These are phyloP conservation scores for Piromyces finnis DNA, from an alignment of 192 early-diverging fungal species.

Conservation along the genomic window DNA sequence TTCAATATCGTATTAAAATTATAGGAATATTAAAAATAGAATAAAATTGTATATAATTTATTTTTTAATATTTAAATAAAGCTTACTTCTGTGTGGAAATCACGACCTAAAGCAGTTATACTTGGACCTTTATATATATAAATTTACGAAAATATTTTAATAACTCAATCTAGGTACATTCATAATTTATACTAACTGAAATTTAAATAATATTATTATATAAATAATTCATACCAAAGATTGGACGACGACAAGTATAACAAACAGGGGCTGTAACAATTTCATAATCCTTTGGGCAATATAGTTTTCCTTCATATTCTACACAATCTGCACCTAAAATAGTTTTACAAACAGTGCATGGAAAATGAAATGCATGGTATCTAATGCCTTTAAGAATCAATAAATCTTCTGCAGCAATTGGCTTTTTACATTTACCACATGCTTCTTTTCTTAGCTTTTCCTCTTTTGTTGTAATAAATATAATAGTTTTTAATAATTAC, in stretches of 20 bases:
- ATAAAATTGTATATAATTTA: no score
- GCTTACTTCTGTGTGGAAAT: slow-evolving; percentile 29
- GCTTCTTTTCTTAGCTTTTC: background rate
- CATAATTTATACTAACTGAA: no score
- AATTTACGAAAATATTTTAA: no score
- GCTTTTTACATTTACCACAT: background rate
- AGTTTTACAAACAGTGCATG: slow-evolving; percentile 16
- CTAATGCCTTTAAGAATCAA: slow-evolving; percentile 9
- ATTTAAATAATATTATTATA: no score
- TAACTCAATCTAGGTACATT: no score
- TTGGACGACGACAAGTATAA: slow-evolving; percentile 15
- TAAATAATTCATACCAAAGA: slow-evolving; percentile 9
- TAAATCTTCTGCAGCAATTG: background rate
- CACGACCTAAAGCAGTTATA: slow-evolving; percentile 16
- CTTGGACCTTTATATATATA: background rate
- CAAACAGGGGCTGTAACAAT: slow-evolving; percentile 10
- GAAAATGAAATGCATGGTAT: slow-evolving; percentile 23
- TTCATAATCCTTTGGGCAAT: slow-evolving; percentile 20
- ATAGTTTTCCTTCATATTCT: slow-evolving; percentile 26
- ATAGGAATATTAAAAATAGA: no score
- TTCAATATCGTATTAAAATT: no score
- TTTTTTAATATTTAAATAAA: no score
- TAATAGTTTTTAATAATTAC: no score
- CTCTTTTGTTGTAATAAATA: background rate
- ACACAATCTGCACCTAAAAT: slow-evolving; percentile 7